A percentile compares a stretch with the other conserved stretches of the same genome.
Evolutionary conservation across 2,329 filamentous ascomycete species (phyloP).

Genomic region (Beauveria brongniartii): DNA sequence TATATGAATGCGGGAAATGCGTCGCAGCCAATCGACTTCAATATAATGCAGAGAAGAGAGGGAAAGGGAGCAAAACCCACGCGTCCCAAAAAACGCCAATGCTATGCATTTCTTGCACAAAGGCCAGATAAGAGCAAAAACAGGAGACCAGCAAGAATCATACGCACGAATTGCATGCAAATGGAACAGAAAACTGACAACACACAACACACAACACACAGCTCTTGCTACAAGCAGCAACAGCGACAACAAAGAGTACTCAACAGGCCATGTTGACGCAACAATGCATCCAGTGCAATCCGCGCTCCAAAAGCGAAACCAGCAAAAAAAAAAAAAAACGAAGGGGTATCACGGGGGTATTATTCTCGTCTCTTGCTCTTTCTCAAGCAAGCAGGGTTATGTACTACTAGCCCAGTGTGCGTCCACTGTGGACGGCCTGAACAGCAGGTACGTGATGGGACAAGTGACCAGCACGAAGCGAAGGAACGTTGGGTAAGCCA

Average conservation of each 20-base stretch:
- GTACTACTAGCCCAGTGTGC: constrained; percentile 36
- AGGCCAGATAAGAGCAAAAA: not conserved
- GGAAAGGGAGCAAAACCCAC: not conserved
- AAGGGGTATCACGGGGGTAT: constrained; percentile 5
- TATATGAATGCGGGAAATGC: not conserved
- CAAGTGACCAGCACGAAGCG: constrained; percentile 23
- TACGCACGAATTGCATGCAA: not conserved
- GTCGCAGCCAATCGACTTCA: not conserved
- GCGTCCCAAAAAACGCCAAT: not conserved
- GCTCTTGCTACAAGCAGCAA: not conserved
- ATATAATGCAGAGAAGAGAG: not conserved
- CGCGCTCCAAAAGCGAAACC: not conserved
- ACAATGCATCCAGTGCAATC: not conserved
- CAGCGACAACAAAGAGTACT: not conserved
- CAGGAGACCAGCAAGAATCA: not conserved
- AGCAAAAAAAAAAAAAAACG: not conserved
- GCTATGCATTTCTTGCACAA: constrained; percentile 4
- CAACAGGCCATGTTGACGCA: not conserved
- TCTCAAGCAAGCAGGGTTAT: constrained; percentile 5
- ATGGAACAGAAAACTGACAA: not conserved
- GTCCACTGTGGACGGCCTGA: constrained; percentile 45
- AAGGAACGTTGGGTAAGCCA: constrained; percentile 19
- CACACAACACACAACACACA: not conserved
- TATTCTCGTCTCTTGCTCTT: not conserved
- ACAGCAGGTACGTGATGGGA: constrained; percentile 26